Conservation (phyloP, 2,329 filamentous ascomycete species). For the Diaporthe velutina region DNA sequence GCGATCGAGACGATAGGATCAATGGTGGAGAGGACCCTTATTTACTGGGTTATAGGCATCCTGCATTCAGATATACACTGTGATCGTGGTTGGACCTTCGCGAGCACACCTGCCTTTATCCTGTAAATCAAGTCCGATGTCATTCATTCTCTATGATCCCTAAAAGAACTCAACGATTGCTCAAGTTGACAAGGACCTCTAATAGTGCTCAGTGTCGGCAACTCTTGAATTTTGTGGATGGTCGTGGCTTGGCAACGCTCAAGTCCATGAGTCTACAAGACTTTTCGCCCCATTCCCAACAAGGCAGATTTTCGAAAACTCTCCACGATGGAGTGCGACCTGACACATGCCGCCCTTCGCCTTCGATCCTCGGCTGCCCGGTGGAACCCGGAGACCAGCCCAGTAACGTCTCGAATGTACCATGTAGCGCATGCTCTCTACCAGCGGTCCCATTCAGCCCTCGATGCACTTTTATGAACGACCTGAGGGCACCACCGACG, state of each 20-base stretch:
- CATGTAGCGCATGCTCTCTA: neutral
- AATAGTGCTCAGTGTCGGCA: too few relatives aligned
- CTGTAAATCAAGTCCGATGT: neutral
- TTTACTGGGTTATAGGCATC: constrained; percentile 55
- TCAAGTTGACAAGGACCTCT: too few relatives aligned
- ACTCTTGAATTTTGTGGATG: too few relatives aligned
- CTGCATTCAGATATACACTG: constrained; percentile 54
- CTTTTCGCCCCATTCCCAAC: too few relatives aligned
- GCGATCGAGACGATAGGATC: constrained; percentile 53
- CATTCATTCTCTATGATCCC: neutral
- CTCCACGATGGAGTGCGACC: too few relatives aligned
- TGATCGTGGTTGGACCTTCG: constrained; percentile 4
- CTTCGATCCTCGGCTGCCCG: neutral
- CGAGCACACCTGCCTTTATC: too few relatives aligned
- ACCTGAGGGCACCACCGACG: neutral
- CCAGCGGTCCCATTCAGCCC: rapidly evolving
- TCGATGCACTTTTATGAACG: neutral
- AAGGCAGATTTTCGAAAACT: too few relatives aligned
- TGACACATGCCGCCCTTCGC: neutral
- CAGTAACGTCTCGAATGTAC: neutral
- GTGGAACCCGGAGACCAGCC: neutral
- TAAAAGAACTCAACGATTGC: neutral
- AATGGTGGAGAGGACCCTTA: constrained; percentile 45
- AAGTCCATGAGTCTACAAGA: too few relatives aligned
- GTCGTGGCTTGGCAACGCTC: too few relatives aligned